Evolutionary conservation across 441 rosid genomes (phyloP).

Genomic region (Viola pubescens): DNA sequence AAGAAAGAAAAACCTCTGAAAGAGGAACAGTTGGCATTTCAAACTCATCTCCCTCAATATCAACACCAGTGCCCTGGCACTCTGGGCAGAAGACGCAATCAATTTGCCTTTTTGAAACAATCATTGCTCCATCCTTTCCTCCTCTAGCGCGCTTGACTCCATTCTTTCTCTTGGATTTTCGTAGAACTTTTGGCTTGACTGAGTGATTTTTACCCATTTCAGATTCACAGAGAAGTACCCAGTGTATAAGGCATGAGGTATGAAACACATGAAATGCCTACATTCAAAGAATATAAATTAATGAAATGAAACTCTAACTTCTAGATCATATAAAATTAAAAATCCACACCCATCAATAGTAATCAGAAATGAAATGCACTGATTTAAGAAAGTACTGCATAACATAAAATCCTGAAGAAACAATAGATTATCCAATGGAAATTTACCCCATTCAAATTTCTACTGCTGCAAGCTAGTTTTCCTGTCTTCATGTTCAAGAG

Average conservation of each 20-base stretch:
- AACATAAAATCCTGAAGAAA: constrained; percentile 17
- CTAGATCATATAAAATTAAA: neutral
- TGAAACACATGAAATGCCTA: constrained; percentile 93
- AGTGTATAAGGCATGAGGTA: constrained; percentile 79
- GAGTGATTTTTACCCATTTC: constrained; percentile 46
- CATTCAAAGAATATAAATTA: constrained; percentile 10
- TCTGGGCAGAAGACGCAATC: constrained; percentile 76
- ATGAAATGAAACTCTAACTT: neutral
- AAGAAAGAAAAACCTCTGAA: constrained; percentile 55
- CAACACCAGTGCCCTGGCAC: constrained; percentile 82
- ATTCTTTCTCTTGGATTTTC: constrained; percentile 49
- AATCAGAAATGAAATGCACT: neutral
- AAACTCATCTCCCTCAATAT: constrained; percentile 43
- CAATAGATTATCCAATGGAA: constrained; percentile 7
- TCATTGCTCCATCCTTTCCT: constrained; percentile 28
- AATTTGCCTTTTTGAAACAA: constrained; percentile 30
- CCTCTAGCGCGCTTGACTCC: constrained; percentile 33
- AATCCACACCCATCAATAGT: neutral
- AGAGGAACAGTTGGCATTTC: constrained; percentile 62
- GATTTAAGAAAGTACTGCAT: neutral
- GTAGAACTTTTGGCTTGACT: constrained; percentile 31
- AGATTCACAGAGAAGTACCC: constrained; percentile 78
- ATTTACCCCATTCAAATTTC: constrained; percentile 67
- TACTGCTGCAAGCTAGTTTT: constrained; percentile 70
- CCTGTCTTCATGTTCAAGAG: constrained; percentile 71